Base-by-base conservation (phyloP, 495 filamentous ascomycete genomes). In the Tuber magnatum region DNA sequence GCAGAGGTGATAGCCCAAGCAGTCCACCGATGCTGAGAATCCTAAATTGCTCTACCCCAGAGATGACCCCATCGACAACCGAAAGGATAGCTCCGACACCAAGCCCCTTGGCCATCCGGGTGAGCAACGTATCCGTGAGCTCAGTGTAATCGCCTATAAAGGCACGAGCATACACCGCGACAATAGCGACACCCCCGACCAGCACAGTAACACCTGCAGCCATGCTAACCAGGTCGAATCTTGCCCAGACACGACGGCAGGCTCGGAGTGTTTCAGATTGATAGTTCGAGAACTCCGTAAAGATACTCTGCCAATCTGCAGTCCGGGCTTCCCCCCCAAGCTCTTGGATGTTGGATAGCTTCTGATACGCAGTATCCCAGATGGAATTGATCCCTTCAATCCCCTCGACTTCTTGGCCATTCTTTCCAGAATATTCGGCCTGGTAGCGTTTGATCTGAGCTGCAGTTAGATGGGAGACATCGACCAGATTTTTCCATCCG, bases 391-490 rank as follows among this genome's bases (percentile, higher is more conserved):
- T 75, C 24, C 32, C 14, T 20, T 70, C 48, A 69, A 68, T 74
- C 43, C 71, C 69, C 38, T 83, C 81, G 61, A 78, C 69, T 39
- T 79, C 65, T 42, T 76, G 75, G n/a, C 74, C 88, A 40, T 81
- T 77, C 10, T 69, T 75, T n/a, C 73, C 80, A 5, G 87, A 85
- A 81, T 93, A 93, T 75, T 88, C 86, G 40, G 86, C 86, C 83
- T 97, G 93, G 82, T 99, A 99, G 75, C 91, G 87, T 84, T 93
- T 91, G 80, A 97, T 94, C 77, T 96, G 95, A 28, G 93, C 92
- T 9, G 92, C 89, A 1, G 95, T 87, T 68, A 95, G 83, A 9
- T 91, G 90, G 77, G 91, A 92, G 0, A 94, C 94, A 14, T 85
- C 84, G 3, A 91, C 91, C 68, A 99, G 84, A 72, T 92, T 94